A percentile compares a stretch with the other conserved stretches of the same genome.
These are phyloP conservation scores for Ilyonectria robusta DNA, from an alignment of 2,329 filamentous ascomycete genomes.

Conservation along the genomic window DNA sequence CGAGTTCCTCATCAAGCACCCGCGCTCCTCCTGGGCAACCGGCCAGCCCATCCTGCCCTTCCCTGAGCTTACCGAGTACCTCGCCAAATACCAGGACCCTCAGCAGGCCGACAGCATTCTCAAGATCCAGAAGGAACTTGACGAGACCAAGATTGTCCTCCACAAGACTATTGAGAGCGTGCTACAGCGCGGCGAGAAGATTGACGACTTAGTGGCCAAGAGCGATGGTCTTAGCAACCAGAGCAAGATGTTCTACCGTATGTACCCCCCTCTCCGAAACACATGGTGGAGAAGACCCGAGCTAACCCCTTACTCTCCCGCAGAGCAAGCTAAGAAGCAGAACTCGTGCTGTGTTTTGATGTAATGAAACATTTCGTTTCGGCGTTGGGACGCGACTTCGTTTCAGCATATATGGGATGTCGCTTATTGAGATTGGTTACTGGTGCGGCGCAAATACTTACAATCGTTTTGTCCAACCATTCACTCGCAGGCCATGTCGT, in stretches of 20 bases:
- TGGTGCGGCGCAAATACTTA: conserved; percentile 46
- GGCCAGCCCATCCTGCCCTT: conserved; percentile 70
- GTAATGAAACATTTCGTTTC: conserved; percentile 60
- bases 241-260: conserved; percentile 98
- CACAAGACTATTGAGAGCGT: conserved; percentile 96
- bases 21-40: conserved; percentile 76
- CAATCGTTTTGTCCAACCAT: conserved; percentile 45
- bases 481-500: conserved; percentile 41
- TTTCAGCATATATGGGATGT: conserved; percentile 49
- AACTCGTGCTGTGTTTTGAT: conserved; percentile 83
- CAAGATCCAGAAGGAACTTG: conserved; percentile 96
- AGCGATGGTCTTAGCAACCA: conserved; percentile 90
- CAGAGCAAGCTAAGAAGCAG: conserved; percentile 81
- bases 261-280: conserved; percentile 46
- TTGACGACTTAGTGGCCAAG: conserved; percentile 94
- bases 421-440: conserved; percentile 52
- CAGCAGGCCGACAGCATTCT: conserved; percentile 91
- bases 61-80: conserved; percentile 84
- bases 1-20: conserved; percentile 86
- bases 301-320: conserved; percentile 25
- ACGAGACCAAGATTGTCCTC: conserved; percentile 97
- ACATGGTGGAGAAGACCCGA: background rate
- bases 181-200: conserved; percentile 94
- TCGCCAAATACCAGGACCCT: conserved; percentile 84
- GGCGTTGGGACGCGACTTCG: conserved; percentile 51